Base-by-base conservation (phyloP, 306 rosid species). In the Corylus americana region DNA sequence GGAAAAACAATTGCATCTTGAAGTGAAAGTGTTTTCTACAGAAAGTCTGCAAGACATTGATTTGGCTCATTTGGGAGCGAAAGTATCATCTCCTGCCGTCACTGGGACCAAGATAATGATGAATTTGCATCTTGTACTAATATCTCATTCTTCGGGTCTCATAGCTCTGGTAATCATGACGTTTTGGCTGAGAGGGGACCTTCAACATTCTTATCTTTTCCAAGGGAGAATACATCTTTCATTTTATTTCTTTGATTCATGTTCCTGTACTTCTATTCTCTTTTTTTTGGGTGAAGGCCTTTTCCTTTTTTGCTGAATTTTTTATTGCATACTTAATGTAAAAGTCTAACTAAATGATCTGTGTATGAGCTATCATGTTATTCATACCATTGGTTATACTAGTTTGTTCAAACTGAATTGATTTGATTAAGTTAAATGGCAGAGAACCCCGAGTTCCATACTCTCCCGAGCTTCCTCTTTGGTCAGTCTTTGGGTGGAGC, bases 401-500 rank as follows among this genome's bases (percentile, higher is more conserved):
- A 3, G n/a, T 66, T 29, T 70, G 57, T 59, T 74, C 49, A 73
- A 47, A 25, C 39, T 63, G 80, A 75, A 0, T 62, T 37, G 35
- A 51, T 78, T 58, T 70, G 62, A 70, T 84, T 70, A 66, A 77
- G 83, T 54, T 64, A 35, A 53, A 74, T 78, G 77, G 81, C 94
- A 94, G 97, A 84, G 79, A 83, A 84, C 71, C 97, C 92, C 0
- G 88, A 84, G 74, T 89, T 86, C 67, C n/a, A 16, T 53, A 78
- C 83, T 68, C 89, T 93, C 83, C 96, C 92, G 47, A 87, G 88
- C 85, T 95, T 93, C 82, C 91, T 93, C 71, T 89, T 95, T 72
- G 99, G 98, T 69, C 85, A 92, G 83, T 95, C 99, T 25, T 31
- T 95, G 96, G 99, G 98, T 73, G 99, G 98, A 83, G 99, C 99